Base-by-base conservation (phyloP, 805 yeast species). In the Kodamaea restingae region DNA sequence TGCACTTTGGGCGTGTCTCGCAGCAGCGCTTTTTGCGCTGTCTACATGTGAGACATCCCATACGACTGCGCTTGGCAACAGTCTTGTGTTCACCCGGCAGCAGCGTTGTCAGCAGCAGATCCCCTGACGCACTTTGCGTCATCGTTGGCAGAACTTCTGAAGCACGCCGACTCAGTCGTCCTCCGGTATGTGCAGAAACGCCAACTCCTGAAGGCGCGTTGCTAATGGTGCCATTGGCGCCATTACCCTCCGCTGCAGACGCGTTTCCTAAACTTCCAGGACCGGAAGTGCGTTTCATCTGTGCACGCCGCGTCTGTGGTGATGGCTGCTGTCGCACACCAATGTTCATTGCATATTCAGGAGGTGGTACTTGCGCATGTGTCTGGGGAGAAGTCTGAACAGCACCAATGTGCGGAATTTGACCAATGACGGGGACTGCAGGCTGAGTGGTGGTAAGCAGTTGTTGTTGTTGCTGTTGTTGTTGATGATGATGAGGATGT, bases 31-130 rank as follows among this genome's bases (percentile, higher is more conserved):
- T 85, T 67, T 85, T 85, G 18, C 95, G 61, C 43, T 75, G 76
- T 32, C 93, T 73, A 49, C 95, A 85, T 1, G 95, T 83, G 31
- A 82, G 63, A 55, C 95, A 85, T 0, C 95, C 95, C 70, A 71
- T 68, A 51, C 86, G 68, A 12, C 84, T 78, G 41, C 87, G 63
- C 49, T 67, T 75, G n/a, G 67, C 48, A 5, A 52, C 52, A 5
- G 52, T 41, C 35, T 48, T 48, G 32, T 31, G 35, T 15, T 31
- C 31, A 12, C 32, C 40, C 26, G 32, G 22, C 32, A 35, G 36
- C 31, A 21, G 25, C 15, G 32, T 17, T n/a, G 36, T 25, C 11
- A 18, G 15, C 36, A 31, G 35, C 15, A 32, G 39, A 34, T 29
- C 35, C 30, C 18, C 24, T 4, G n/a, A n/a, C n/a, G n/a, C n/a